Percentiles rank a stretch among this genome's conserved stretches.
Evolutionary conservation across 78 protist species (phyloP).

Genomic region (Dictyostelium purpureum): DNA sequence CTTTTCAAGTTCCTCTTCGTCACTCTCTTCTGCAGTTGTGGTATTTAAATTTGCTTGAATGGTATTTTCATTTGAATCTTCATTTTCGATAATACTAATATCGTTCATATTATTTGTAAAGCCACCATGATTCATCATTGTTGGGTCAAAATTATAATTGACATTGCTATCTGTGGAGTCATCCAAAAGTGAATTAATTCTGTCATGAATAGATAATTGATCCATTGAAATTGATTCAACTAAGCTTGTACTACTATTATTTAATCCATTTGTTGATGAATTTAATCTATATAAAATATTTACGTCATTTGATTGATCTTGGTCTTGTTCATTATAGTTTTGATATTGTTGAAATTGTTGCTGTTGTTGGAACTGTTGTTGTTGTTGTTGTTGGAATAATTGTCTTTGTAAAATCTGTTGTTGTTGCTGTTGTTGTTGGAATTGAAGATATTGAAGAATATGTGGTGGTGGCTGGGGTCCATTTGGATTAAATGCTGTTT

Average conservation of each 20-base stretch:
- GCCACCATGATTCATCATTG: neutral
- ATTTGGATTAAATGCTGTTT: no score
- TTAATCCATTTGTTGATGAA: slow-evolving; percentile 3
- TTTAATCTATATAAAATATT: neutral
- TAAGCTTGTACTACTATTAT: neutral
- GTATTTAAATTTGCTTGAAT: no score
- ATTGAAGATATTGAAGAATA: neutral
- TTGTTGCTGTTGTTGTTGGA: slow-evolving; percentile 18
- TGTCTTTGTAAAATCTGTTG: neutral
- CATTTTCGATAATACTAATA: no score
- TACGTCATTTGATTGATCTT: neutral
- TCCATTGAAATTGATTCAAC: neutral
- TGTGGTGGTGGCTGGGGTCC: neutral
- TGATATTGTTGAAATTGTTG: neutral
- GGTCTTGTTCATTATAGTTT: neutral
- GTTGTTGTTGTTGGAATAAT: neutral
- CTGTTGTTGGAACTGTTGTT: neutral
- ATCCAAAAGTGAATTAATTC: slow-evolving; percentile 1
- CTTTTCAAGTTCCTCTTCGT: slow-evolving; percentile 43
- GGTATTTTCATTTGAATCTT: neutral
- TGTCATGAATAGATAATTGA: neutral
- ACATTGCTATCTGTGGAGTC: neutral
- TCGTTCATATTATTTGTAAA: neutral
- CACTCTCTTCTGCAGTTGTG: neutral
- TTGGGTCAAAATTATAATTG: neutral